Evolutionary conservation across 495 filamentous ascomycete genomes (phyloP), one percentile per base, ranked within the genome.

Genomic region (Penicillium paxilli): DNA sequence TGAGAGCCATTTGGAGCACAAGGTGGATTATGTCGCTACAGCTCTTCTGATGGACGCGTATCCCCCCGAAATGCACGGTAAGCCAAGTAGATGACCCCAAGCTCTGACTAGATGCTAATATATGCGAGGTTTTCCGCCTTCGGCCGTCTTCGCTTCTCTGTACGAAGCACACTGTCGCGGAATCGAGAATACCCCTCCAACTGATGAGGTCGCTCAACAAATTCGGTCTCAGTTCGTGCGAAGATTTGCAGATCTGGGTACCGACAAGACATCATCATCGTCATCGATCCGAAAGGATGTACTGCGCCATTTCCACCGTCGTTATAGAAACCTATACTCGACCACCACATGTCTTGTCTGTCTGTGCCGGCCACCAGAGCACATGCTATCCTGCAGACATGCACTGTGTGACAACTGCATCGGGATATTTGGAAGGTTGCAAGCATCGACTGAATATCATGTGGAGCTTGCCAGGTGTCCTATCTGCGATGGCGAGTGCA

Each of bases 401-500:
- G 46, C 60, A 11, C 53, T 75, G 9, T 77, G 66, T 44, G 61
- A 72, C 24, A 58, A 16, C 17, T 77, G 64, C 32, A 51, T 65
- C 0, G 44, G 46, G 9, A 61, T 66, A n/a, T 70, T 69, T 38
- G 63, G 65, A 2, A 37, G 10, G 10, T 1, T 9, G 2, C 47
- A 19, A 19, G 11, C 20, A 9, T 1, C 16, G 0, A 52, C 41
- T 2, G 59, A 70, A 38, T 63, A 67, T 44, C 51, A 57, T 16
- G 49, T 50, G 6, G 54, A 52, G 2, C 33, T 70, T 3, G 10
- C 44, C 11, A 5, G 69, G 70, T 72, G 63, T 40, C 53, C 63
- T 0, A 35, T 69, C 16, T 80, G 75, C 67, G 56, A 64, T 28
- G 66, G 78, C 14, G 51, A 47, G 28, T 65, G 73, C 25, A 76